A percentile compares a stretch with the other conserved stretches of the same genome.
These are phyloP conservation scores for Candida tammaniensis DNA, from an alignment of 805 yeast genomes.

Conservation along the genomic window DNA sequence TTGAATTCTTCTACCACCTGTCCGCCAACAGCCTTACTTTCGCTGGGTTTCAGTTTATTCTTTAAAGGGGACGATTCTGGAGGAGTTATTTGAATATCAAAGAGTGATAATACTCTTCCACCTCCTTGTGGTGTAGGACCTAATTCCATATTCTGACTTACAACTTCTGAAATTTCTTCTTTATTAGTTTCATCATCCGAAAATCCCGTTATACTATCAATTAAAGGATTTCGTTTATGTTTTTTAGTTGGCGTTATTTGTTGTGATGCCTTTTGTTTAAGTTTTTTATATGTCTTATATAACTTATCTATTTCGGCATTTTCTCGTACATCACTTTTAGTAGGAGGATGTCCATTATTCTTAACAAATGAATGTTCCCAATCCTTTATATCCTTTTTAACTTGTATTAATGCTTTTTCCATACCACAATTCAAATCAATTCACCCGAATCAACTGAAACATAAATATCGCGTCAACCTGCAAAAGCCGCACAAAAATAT, in stretches of 20 bases:
- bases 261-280: constrained; percentile 10
- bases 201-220: constrained; percentile 6
- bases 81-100: constrained; percentile 52
- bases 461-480: too few species aligned
- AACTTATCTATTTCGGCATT: constrained; percentile 26
- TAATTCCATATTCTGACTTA: constrained; percentile 36
- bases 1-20: constrained; percentile 19
- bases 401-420: constrained; percentile 7
- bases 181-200: constrained; percentile 7
- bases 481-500: too few species aligned
- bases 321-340: constrained; percentile 32
- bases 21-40: background rate
- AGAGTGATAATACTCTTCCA: constrained; percentile 72
- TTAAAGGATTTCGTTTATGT: background rate
- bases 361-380: constrained; percentile 38
- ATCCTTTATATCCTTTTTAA: constrained; percentile 31
- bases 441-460: constrained; percentile 6
- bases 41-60: constrained; percentile 11
- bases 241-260: background rate
- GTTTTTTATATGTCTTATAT: constrained; percentile 29
- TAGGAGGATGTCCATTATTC: constrained; percentile 27
- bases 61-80: constrained; percentile 43
- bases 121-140: constrained; percentile 89
- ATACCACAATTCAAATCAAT: constrained; percentile 5
- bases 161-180: background rate